These are phyloP conservation scores for Rhizophagus prolifer DNA, from an alignment of 192 early-diverging fungal genomes.

Conservation along the genomic window DNA sequence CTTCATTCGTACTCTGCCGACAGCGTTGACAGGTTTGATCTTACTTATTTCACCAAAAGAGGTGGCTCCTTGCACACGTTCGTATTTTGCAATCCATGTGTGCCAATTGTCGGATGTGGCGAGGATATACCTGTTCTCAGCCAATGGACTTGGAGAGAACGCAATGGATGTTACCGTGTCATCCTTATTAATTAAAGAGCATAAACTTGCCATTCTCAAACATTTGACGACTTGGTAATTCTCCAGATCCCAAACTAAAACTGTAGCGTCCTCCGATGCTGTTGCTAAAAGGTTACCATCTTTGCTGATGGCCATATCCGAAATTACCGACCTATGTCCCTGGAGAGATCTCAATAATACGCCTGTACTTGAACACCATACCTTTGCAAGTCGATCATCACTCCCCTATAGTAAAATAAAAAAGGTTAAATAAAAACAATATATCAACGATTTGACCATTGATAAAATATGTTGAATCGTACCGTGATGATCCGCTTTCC, in stretches of 20 bases:
- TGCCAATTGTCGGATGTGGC: neutral
- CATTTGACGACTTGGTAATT: neutral
- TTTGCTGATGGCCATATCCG: neutral
- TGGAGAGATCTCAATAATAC: neutral
- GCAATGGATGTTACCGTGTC: neutral
- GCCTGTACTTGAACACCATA: neutral
- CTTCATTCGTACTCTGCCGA: constrained; percentile 24
- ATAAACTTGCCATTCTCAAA: neutral
- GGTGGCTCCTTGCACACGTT: neutral
- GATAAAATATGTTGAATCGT: neutral
- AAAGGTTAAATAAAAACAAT: neutral
- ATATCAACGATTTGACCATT: too few species aligned
- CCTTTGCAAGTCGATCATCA: neutral
- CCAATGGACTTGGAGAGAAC: neutral
- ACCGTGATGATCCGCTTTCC: neutral
- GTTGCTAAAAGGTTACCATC: neutral
- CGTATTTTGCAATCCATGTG: neutral
- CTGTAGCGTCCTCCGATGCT: neutral
- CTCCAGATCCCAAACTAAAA: neutral
- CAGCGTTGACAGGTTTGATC: neutral
- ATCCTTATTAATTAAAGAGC: neutral
- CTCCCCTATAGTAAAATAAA: neutral
- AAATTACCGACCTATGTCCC: neutral
- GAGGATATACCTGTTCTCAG: neutral
- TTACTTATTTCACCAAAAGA: neutral